Conservation (phyloP, 2,329 filamentous ascomycete species). For the Aspergillus viridinutans region DNA sequence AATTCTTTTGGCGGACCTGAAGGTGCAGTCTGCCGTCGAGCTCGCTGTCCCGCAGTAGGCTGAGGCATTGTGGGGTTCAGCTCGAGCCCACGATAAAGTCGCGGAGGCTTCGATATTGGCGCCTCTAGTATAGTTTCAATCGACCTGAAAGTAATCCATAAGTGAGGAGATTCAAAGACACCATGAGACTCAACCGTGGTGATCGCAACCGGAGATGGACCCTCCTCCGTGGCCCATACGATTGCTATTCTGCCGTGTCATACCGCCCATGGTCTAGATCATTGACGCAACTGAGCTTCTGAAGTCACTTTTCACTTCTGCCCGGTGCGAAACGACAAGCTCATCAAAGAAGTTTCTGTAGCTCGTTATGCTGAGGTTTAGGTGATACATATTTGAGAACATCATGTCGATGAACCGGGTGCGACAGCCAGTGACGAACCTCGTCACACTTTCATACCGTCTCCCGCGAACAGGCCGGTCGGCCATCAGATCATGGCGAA, state of each 20-base stretch:
- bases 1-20: conserved; percentile 30
- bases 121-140: neutral
- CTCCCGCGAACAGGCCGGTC: conserved; percentile 16
- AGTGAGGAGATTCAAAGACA: neutral
- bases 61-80: conserved; percentile 22
- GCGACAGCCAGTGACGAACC: conserved; percentile 20
- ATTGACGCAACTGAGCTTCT: conserved; percentile 25
- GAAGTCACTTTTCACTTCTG: conserved; percentile 5
- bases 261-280: conserved; percentile 23
- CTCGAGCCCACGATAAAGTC: neutral
- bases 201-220: neutral
- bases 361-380: neutral
- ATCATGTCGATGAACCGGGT: conserved; percentile 27
- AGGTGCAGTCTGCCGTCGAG: conserved; percentile 35
- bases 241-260: conserved; percentile 32
- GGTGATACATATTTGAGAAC: neutral
- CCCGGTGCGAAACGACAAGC: neutral
- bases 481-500: conserved; percentile 21
- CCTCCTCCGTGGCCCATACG: conserved; percentile 19
- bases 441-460: conserved; percentile 19
- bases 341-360: neutral
- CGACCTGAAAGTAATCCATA: neutral
- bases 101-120: neutral
- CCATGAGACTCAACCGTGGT: neutral
- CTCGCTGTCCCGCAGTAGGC: conserved; percentile 29